Evolutionary conservation across 2,329 filamentous ascomycete species (phyloP), one percentile per base, ranked within the genome.

Genomic region (Apiospora malaysiana): DNA sequence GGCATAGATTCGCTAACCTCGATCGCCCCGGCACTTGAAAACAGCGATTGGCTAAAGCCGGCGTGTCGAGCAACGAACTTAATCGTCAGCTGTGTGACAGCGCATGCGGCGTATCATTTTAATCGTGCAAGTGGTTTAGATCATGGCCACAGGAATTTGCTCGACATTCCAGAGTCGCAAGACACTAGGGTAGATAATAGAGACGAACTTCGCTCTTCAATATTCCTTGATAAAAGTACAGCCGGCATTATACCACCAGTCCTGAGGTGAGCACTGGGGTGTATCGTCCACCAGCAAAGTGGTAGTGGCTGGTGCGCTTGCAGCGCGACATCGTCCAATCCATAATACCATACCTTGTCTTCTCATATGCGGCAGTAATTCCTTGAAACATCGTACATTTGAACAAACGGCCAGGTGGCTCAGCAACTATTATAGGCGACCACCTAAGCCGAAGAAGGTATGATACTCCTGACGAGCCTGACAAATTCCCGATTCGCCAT

Each of bases 401-500:
- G 32, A 18, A 23, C n/a, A 40, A 63, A 37, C 56, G 21, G 10
- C 32, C 32, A n/a, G 21, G 1, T 9, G 10, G 21, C n/a, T 14
- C 12, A 40, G 3, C 8, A 40, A 21, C 18, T 23, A 9, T 23
- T 18, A 18, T 40, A 63, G 7, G 32, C 8, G 9, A 21, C 8
- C 18, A 14, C 56, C 27, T 51, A 68, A 18, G 12, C 23, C 14
- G 32, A 12, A 37, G 51, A 10, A n/a, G 49, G 16, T 32, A 73
- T 73, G 18, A 82, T 71, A 21, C 72, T 32, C 25, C 71, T 73
- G 7, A 76, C 56, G n/a, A 79, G 65, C 51, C 72, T 75, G 23
- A 81, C 79, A 70, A 82, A 82, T 71, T 83, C 81, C 21, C 73
- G 70, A 25, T 73, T 73, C 8, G 70, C 70, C 46, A 74, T 67